Evolutionary conservation across 352 stramenopile species (phyloP), one percentile per base, ranked within the genome.

Genomic region (Phytophthora pini): DNA sequence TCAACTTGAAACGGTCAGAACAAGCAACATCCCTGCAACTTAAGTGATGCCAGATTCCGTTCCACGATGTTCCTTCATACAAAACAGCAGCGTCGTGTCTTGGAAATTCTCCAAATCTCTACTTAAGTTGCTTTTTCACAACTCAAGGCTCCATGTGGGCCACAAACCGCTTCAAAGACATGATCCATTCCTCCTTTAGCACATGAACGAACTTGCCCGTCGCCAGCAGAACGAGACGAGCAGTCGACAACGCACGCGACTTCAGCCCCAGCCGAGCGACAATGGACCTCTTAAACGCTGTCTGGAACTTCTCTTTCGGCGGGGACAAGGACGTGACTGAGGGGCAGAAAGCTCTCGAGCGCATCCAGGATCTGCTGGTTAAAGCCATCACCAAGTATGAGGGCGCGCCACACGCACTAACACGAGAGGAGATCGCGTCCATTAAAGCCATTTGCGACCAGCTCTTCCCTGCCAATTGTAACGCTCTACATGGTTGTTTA

Each of bases 371-470:
- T 9, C 54, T 80, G 51, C 72, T 92, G 51, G 56, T 72, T 7
- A 49, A 72, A 6, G 72, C 70, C 38, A 84, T 90, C 52, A 47
- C 50, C 27, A 72, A 69, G 52, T 63, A 74, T 34, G 45, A 79
- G 10, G 68, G 67, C 38, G 70, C 47, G 31, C 39, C 71, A 27
- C 77, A 74, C 52, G 82, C 84, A 34, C 72, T 93, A 9, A 76
- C 70, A 1, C 17, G 49, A 8, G 77, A 80, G 0, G 84, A 93
- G 45, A 91, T 93, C 39, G 72, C 61, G 38, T 74, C 80, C 15
- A 87, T 95, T 59, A 83, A 83, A 41, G 72, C 55, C 20, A 78
- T 95, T 7, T 93, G 82, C 55, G 79, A 93, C 62, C 71, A 87
- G 61, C 82, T 95, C 43, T 58, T 80, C 41, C 78, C 83, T 3